phyloP scores from a whole-genome alignment of 371 early-diverging fungal species.

The Racocetra persica region DNA sequence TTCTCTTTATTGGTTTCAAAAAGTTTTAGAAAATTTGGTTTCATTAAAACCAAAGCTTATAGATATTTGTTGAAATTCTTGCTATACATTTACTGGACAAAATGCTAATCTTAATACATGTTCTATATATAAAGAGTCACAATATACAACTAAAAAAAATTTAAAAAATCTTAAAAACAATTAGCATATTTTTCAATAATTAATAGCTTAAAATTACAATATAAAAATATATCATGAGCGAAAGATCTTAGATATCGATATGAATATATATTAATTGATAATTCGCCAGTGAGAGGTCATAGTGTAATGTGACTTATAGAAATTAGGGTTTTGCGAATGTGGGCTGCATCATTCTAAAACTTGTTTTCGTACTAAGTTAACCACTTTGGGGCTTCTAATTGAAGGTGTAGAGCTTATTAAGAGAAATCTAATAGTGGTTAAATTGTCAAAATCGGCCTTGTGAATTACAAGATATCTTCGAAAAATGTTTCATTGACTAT shows the following conservation, averaged over 20 bases:
- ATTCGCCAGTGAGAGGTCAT: no score
- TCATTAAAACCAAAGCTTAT: neutral
- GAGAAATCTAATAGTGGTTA: no score
- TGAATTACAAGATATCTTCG: no score
- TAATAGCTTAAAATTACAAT: constrained; percentile 1
- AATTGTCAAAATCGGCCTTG: no score
- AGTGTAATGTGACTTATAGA: no score
- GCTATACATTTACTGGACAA: neutral
- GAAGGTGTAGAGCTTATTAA: no score
- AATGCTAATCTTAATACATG: neutral
- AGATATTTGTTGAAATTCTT: constrained; percentile 5
- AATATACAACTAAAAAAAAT: neutral
- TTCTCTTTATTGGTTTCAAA: neutral
- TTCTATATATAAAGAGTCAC: neutral
- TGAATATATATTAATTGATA: constrained; percentile 14
- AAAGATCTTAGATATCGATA: neutral
- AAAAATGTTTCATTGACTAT: no score
- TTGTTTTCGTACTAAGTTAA: no score
- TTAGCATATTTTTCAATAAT: neutral
- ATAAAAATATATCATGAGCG: neutral
- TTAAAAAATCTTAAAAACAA: neutral
- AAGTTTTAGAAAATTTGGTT: neutral
- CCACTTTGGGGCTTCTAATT: no score
- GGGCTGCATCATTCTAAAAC: no score
- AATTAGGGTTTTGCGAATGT: no score